A percentile compares a stretch with the other conserved stretches of the same genome.
Evolutionary conservation across 176 grass and related monocot genomes (phyloP).

Genomic region (Neostapfia colusana): DNA sequence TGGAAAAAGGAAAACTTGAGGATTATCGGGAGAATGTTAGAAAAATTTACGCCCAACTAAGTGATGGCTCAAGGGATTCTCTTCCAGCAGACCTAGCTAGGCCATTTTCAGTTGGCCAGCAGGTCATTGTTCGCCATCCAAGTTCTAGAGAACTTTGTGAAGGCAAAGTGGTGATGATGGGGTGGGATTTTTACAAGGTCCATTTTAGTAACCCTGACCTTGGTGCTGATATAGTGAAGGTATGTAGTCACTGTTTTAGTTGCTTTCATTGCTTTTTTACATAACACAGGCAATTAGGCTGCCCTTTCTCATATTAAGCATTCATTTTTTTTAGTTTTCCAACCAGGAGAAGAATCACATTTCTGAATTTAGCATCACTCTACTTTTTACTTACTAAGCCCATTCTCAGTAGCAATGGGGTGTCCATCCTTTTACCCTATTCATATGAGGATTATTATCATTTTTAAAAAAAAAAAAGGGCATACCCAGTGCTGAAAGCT

Average conservation of each 20-base stretch:
- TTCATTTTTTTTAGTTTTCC: slow-evolving; percentile 5
- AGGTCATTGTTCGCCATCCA: slow-evolving; percentile 57
- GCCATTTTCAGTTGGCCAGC: slow-evolving; percentile 65
- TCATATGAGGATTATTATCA: slow-evolving; percentile 4
- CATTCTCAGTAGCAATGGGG: slow-evolving; percentile 1
- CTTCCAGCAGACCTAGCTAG: slow-evolving; percentile 59
- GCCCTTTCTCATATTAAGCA: slow-evolving; percentile 10
- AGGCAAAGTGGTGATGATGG: slow-evolving; percentile 52
- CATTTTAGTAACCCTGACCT: slow-evolving; percentile 61
- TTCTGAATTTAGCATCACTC: slow-evolving; percentile 14
- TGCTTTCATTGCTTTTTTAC: slow-evolving; percentile 25
- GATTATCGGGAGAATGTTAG: slow-evolving; percentile 59
- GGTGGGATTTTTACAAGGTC: slow-evolving; percentile 47
- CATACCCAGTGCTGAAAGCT: no score
- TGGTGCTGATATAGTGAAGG: slow-evolving; percentile 52
- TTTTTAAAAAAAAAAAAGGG: no score
- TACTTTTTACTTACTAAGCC: not conserved
- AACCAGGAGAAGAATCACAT: not conserved
- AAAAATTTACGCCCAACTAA: slow-evolving; percentile 47
- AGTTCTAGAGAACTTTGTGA: slow-evolving; percentile 62
- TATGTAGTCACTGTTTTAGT: slow-evolving; percentile 35
- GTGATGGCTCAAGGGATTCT: slow-evolving; percentile 45
- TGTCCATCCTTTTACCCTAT: not conserved
- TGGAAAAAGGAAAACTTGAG: slow-evolving; percentile 66
- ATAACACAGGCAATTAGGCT: not conserved